Evolutionary conservation across 768 basidiomycete genomes (phyloP).

Genomic region (Suillus luteus): DNA sequence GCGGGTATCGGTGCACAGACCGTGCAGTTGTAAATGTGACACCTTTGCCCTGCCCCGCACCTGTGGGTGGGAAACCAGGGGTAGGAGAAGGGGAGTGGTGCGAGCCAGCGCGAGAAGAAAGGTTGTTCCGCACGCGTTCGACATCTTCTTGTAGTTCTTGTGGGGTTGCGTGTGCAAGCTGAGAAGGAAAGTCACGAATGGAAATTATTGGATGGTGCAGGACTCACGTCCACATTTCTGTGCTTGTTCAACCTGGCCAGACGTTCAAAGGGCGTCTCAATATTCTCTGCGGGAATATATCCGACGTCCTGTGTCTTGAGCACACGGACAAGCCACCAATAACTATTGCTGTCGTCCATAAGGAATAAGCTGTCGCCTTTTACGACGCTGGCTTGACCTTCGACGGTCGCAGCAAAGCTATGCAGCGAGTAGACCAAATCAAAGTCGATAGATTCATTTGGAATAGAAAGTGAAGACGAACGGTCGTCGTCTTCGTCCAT

Average conservation of each 20-base stretch:
- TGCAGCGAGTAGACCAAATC: slow-evolving; percentile 92
- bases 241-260: slow-evolving; percentile 96
- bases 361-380: slow-evolving; percentile 96
- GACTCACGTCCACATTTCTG: slow-evolving; percentile 90
- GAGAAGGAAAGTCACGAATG: slow-evolving; percentile 2
- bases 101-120: slow-evolving; percentile 49
- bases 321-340: slow-evolving; percentile 99
- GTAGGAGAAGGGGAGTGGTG: slow-evolving; percentile 52
- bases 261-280: slow-evolving; percentile 97
- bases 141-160: slow-evolving; percentile 61
- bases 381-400: slow-evolving; percentile 97
- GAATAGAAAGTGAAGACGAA: slow-evolving; percentile 82
- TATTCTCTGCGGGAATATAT: slow-evolving; percentile 99
- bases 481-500: slow-evolving; percentile 77
- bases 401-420: slow-evolving; percentile 96
- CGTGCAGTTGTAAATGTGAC: slow-evolving; percentile 77
- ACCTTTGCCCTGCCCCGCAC: slow-evolving; percentile 36
- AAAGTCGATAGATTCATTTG: slow-evolving; percentile 92
- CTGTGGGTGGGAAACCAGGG: slow-evolving; percentile 37
- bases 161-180: slow-evolving; percentile 38
- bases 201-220: neutral
- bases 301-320: slow-evolving; percentile 99
- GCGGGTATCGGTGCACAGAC: slow-evolving; percentile 73
- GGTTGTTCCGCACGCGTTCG: slow-evolving; percentile 55
- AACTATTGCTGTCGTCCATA: slow-evolving; percentile 98